A percentile compares a stretch with the other conserved stretches of the same genome.
Conservation (phyloP, 2,329 filamentous ascomycete genomes). For the Ambrosiella cleistominuta region DNA sequence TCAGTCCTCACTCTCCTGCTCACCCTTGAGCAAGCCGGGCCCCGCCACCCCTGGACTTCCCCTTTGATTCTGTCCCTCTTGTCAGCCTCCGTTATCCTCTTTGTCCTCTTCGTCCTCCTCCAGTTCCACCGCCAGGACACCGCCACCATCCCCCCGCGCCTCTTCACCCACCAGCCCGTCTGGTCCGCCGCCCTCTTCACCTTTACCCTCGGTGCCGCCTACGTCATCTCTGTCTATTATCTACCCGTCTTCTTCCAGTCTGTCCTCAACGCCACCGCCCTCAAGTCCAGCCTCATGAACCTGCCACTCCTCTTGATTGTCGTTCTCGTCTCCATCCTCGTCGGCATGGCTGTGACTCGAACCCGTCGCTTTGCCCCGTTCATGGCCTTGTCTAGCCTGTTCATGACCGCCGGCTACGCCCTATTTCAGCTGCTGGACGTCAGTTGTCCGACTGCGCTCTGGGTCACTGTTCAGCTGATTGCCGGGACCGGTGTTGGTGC, state of each 20-base stretch:
- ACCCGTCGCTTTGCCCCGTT: constrained; percentile 25
- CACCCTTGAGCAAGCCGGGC: constrained; percentile 25
- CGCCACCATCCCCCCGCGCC: constrained; percentile 27
- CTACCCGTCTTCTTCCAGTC: constrained; percentile 24
- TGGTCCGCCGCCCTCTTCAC: constrained; percentile 21
- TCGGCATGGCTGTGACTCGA: constrained; percentile 19
- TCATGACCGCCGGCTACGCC: constrained; percentile 19
- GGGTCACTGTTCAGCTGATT: constrained; percentile 15
- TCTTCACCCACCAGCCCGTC: constrained; percentile 25
- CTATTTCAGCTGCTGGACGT: constrained; percentile 22
- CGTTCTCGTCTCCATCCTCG: constrained; percentile 19
- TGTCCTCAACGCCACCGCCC: constrained; percentile 21
- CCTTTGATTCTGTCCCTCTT: constrained; percentile 17
- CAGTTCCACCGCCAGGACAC: constrained; percentile 24
- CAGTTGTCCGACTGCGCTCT: constrained; percentile 15
- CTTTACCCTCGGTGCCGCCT: constrained; percentile 23
- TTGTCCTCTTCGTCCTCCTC: constrained; percentile 22
- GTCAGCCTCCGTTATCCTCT: constrained; percentile 19
- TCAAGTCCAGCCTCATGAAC: constrained; percentile 21
- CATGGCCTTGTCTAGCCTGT: constrained; percentile 20
- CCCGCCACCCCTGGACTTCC: constrained; percentile 16
- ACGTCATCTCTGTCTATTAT: constrained; percentile 18
- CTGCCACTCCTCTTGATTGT: constrained; percentile 21
- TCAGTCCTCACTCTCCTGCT: constrained; percentile 22
- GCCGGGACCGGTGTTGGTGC: constrained; percentile 23